Percentiles rank a stretch among this genome's conserved stretches.
Evolutionary conservation across 306 rosid genomes (phyloP).

Genomic region (apple (Malus domestica)): ASM211411v1 NC_041797.1:6488001-6488500

Average conservation of each 20-base stretch:
- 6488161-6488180: constrained; percentile 3
- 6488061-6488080: no score
- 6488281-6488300: rapidly evolving
- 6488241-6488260: background rate
- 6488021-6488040: no score
- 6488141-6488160: background rate
- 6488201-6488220: background rate
- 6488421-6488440: background rate
- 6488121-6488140: background rate
- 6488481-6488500: background rate
- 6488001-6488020: no score
- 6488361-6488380: background rate
- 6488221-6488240: background rate
- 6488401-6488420: rapidly evolving
- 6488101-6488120: constrained; percentile 1
- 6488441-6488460: background rate
- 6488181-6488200: rapidly evolving
- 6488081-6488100: no score
- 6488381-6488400: rapidly evolving
- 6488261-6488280: background rate
- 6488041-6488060: no score
- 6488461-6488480: background rate
- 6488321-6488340: background rate
- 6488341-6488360: background rate
- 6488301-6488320: background rate